Evolutionary conservation across 129 eudicot species (phyloP).

Genomic region (Pulicaria dysenterica): DNA sequence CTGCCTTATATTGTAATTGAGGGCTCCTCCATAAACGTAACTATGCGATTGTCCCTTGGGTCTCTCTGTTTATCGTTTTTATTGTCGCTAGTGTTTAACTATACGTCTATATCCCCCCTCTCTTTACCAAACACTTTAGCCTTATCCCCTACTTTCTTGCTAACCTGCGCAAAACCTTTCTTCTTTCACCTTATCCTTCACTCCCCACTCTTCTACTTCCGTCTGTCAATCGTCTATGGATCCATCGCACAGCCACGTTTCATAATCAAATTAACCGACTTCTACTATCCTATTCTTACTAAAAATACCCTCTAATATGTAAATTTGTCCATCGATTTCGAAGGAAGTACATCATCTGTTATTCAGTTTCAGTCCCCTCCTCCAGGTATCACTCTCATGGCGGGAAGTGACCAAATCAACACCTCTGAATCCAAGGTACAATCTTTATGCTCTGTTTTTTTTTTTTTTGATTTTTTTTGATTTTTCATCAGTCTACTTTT

Average conservation of each 20-base stretch:
- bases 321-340: constrained; percentile 11
- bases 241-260: constrained; percentile 10
- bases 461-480: neutral
- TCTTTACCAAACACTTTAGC: constrained; percentile 34
- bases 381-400: constrained; percentile 34
- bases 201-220: constrained; percentile 33
- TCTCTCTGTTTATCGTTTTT: constrained; percentile 33
- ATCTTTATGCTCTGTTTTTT: neutral
- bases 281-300: neutral
- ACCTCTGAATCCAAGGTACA: constrained; percentile 57
- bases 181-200: constrained; percentile 38
- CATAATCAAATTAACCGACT: neutral
- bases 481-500: too few species aligned
- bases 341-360: neutral
- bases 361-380: constrained; percentile 1
- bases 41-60: constrained; percentile 16
- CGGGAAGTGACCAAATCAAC: constrained; percentile 52
- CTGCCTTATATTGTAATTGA: too few species aligned
- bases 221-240: constrained; percentile 32
- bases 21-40: neutral
- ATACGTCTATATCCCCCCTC: constrained; percentile 15
- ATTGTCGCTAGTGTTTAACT: constrained; percentile 37
- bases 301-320: constrained; percentile 23
- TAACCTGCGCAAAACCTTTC: constrained; percentile 41
- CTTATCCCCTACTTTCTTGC: constrained; percentile 19